Base-by-base conservation (phyloP, 2,329 filamentous ascomycete species). In the Thielaviopsis ethacetica region DNA sequence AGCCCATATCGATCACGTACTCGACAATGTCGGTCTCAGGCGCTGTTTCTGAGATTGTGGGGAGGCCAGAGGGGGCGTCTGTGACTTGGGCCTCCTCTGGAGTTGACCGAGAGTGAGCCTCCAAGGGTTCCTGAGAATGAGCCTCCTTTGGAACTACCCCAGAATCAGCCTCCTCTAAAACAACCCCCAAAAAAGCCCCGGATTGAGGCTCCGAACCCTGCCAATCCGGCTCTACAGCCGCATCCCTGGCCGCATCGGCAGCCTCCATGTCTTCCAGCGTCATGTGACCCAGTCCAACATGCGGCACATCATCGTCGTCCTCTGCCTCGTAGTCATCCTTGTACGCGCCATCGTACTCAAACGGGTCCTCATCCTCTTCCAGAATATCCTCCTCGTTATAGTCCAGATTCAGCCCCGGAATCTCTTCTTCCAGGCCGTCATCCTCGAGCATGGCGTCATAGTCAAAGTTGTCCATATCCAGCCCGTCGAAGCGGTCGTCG, bases 381-480 rank as follows among this genome's bases (percentile, higher is more conserved):
- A 71, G 67, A 24, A 72, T 69, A 13, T 72, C 70, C n/a, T 71
- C 71, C 21, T 76, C 71, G 10, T 74, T 70, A 27, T 70, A 70
- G 61, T 78, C 75, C 3, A 71, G 73, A 65, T 81, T 72, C n/a
- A 76, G 69, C 2, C 78, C 79, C 0, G 83, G 83, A 27, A 86
- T 85, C n/a, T 73, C 73, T 67, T 87, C 84, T 63, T 87, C 84
- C 2, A 82, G 71, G 0, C 78, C 82, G 63, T 80, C 83, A 56
- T 84, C 81, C 27, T 83, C 80, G 72, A 83, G 79, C 75, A 82
- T 81, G 13, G 77, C 78, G 59, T 83, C 79, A 63, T 82, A 82
- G 66, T 82, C 79, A 63, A 81, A 79, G 6, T 81, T 81, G 63
- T 84, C 79, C 64, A 81, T 81, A 51, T 62, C 59, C 47, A 61